Evolutionary conservation across 805 yeast genomes (phyloP).

Genomic region (Yarrowia sp.): DNA sequence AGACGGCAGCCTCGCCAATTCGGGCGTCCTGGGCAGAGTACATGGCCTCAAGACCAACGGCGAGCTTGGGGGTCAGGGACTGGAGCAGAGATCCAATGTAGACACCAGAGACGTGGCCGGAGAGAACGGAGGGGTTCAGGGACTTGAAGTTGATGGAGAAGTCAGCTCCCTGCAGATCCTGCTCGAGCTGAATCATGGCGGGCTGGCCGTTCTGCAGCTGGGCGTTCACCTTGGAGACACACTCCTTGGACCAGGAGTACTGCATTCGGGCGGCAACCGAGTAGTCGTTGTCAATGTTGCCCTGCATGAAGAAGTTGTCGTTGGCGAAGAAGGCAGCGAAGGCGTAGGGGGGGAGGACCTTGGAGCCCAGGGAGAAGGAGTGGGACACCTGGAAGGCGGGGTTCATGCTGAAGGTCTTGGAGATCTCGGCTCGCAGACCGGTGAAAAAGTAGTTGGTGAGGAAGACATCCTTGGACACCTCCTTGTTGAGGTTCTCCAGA

Average conservation of each 20-base stretch:
- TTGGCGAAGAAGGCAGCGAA: constrained; percentile 86
- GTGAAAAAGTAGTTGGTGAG: constrained; percentile 86
- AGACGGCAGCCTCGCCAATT: constrained; percentile 79
- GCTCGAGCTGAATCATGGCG: constrained; percentile 92
- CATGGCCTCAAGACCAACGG: constrained; percentile 89
- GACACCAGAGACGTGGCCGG: constrained; percentile 82
- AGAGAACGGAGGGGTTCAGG: constrained; percentile 78
- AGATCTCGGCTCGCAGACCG: constrained; percentile 93
- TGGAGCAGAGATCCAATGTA: constrained; percentile 89
- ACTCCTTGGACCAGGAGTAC: constrained; percentile 81
- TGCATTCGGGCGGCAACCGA: constrained; percentile 85
- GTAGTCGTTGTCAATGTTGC: constrained; percentile 82
- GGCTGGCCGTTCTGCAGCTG: constrained; percentile 89
- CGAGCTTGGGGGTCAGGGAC: constrained; percentile 75
- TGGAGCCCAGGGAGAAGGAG: constrained; percentile 84
- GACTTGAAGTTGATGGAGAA: constrained; percentile 86
- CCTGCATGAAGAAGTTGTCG: constrained; percentile 83
- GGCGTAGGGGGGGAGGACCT: constrained; percentile 83
- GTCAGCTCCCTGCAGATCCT: constrained; percentile 88
- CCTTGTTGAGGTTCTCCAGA: constrained; percentile 87
- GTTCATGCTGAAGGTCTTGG: constrained; percentile 83
- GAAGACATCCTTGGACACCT: constrained; percentile 91
- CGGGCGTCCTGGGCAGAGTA: constrained; percentile 65
- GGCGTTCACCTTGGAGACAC: constrained; percentile 77
- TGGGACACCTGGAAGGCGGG: constrained; percentile 98